These are phyloP conservation scores for Ligustrum vulgare DNA, from an alignment of 257 asterid species.

Conservation along the genomic window DNA sequence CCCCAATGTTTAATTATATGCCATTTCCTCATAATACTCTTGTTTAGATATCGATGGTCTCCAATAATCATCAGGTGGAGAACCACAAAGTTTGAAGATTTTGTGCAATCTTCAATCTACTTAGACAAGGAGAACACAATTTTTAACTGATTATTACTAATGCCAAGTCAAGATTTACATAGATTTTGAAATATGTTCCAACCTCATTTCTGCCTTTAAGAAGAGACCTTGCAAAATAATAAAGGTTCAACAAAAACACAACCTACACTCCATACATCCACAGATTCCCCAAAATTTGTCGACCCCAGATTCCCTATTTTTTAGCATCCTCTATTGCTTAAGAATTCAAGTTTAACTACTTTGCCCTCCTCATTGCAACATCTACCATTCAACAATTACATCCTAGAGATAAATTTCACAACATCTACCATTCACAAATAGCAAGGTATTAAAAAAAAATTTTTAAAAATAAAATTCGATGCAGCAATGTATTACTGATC, in stretches of 20 bases:
- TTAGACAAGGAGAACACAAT: neutral
- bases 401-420: too few species aligned
- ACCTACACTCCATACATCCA: slow-evolving; percentile 94
- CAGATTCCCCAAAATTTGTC: slow-evolving; percentile 64
- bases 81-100: slow-evolving; percentile 81
- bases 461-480: too few species aligned
- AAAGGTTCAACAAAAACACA: slow-evolving; percentile 93
- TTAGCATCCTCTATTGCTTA: too few species aligned
- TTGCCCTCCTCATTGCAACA: too few species aligned
- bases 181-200: slow-evolving; percentile 5
- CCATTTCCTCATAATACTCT: too few species aligned
- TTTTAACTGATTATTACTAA: neutral
- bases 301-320: too few species aligned
- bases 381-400: too few species aligned
- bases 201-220: slow-evolving; percentile 98
- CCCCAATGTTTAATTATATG: too few species aligned
- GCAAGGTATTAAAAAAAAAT: too few species aligned
- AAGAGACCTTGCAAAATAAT: slow-evolving; percentile 76
- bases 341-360: too few species aligned
- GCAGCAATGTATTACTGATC: too few species aligned
- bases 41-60: slow-evolving; percentile 53
- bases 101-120: slow-evolving; percentile 92
- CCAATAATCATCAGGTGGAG: slow-evolving; percentile 89
- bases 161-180: neutral
- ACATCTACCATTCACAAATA: too few species aligned